Conservation (phyloP, 2,329 filamentous ascomycete genomes). For the Penicillium sp. region DNA sequence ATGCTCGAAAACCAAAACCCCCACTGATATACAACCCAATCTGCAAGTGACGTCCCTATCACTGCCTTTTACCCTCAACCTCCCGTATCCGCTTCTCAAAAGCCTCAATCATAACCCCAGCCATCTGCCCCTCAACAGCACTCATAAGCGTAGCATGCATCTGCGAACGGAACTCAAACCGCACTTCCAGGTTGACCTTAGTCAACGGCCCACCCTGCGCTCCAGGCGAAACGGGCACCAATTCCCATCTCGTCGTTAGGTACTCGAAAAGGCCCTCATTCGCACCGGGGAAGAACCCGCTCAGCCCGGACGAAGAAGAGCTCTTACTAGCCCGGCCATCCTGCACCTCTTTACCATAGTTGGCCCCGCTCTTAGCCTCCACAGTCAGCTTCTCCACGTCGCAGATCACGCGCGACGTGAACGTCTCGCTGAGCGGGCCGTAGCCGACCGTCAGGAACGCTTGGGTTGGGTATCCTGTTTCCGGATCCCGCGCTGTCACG, state of each 20-base stretch:
- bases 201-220: conserved; percentile 45
- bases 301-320: conserved; percentile 27
- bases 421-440: conserved; percentile 72
- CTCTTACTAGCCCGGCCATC: conserved; percentile 45
- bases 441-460: conserved; percentile 79
- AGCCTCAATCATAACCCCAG: conserved; percentile 79
- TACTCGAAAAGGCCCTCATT: conserved; percentile 40
- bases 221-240: conserved; percentile 29
- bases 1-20: background rate
- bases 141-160: conserved; percentile 73
- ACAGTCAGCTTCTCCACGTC: conserved; percentile 58
- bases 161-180: conserved; percentile 81
- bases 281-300: conserved; percentile 36
- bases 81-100: conserved; percentile 73
- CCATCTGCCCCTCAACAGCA: conserved; percentile 74
- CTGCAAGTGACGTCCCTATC: background rate
- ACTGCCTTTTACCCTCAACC: conserved; percentile 36
- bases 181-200: conserved; percentile 65
- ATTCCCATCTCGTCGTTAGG: conserved; percentile 38
- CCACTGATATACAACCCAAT: conserved; percentile 11
- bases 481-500: conserved; percentile 63
- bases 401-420: conserved; percentile 71
- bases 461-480: conserved; percentile 52
- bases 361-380: conserved; percentile 55
- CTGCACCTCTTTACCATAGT: conserved; percentile 45